These are phyloP conservation scores for Sonneratia alba DNA, from an alignment of 345 rosid species.

Conservation along the genomic window DNA sequence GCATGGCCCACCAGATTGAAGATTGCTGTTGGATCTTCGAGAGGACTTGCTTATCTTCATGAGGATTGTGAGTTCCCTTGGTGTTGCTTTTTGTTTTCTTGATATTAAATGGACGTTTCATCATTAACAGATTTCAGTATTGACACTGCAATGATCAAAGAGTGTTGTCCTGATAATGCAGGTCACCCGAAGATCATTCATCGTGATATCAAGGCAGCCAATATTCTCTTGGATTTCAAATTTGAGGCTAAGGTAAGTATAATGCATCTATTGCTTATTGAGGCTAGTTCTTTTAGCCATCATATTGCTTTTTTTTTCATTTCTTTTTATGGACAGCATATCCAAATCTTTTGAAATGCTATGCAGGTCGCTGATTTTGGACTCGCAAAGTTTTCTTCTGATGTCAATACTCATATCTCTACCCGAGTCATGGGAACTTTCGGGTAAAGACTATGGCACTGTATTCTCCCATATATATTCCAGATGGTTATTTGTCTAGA, in stretches of 20 bases:
- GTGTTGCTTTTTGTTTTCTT: background rate
- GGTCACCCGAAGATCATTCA: too few relatives aligned
- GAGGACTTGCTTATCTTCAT: slow-evolving; percentile 90
- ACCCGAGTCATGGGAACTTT: slow-evolving; percentile 98
- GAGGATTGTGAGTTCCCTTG: slow-evolving; percentile 68
- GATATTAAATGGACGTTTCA: background rate
- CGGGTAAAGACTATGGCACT: slow-evolving; percentile 40
- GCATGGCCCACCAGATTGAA: slow-evolving; percentile 63
- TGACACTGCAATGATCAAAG: too few relatives aligned
- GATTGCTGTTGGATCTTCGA: slow-evolving; percentile 87
- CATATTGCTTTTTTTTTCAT: background rate
- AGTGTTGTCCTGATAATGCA: too few relatives aligned
- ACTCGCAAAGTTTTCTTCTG: slow-evolving; percentile 73
- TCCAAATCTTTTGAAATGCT: background rate
- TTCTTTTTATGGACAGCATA: background rate
- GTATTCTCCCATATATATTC: background rate
- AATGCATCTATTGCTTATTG: background rate
- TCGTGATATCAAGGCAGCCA: too few relatives aligned
- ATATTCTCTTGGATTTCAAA: too few relatives aligned
- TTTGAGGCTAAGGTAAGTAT: slow-evolving; percentile 62
- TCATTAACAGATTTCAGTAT: background rate
- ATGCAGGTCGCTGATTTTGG: slow-evolving; percentile 93
- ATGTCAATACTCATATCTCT: slow-evolving; percentile 78
- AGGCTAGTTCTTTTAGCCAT: background rate
- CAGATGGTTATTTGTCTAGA: background rate